Evolutionary conservation across 257 asterid genomes (phyloP).

Genomic region (Nicotiana sylvestris): DNA sequence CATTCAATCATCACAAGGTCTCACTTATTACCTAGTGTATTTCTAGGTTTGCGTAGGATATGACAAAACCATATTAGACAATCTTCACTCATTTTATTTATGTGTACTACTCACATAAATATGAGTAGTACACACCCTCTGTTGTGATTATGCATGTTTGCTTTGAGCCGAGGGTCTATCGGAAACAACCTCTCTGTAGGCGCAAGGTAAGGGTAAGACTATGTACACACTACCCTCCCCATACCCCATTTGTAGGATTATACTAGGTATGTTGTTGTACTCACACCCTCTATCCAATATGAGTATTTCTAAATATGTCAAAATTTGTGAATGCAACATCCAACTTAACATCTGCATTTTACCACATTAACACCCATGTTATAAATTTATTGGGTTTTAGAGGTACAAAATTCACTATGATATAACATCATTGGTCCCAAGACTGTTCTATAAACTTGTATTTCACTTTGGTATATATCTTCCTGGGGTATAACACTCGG

Average conservation of each 20-base stretch:
- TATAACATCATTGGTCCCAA: not conserved
- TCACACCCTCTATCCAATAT: not conserved
- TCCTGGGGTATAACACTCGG: not conserved
- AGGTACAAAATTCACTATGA: not conserved
- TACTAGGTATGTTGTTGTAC: too few relatives aligned
- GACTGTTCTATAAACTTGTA: not conserved
- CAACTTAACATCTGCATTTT: not conserved
- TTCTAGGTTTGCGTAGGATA: not conserved
- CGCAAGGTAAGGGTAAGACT: too few relatives aligned
- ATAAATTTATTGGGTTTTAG: not conserved
- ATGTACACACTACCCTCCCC: too few relatives aligned
- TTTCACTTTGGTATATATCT: not conserved
- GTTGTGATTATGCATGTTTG: too few relatives aligned
- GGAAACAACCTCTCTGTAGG: too few relatives aligned
- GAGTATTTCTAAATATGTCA: not conserved
- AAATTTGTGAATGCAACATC: not conserved
- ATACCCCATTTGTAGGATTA: too few relatives aligned
- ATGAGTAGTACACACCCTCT: too few relatives aligned
- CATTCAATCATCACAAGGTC: not conserved
- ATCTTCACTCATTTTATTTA: not conserved
- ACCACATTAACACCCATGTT: not conserved
- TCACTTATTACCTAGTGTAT: not conserved
- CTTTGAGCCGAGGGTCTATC: too few relatives aligned
- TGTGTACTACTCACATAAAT: too few relatives aligned
- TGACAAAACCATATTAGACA: not conserved